phyloP scores from a whole-genome alignment of 2,329 filamentous ascomycete species.

The Hypoxylon sp. region DNA sequence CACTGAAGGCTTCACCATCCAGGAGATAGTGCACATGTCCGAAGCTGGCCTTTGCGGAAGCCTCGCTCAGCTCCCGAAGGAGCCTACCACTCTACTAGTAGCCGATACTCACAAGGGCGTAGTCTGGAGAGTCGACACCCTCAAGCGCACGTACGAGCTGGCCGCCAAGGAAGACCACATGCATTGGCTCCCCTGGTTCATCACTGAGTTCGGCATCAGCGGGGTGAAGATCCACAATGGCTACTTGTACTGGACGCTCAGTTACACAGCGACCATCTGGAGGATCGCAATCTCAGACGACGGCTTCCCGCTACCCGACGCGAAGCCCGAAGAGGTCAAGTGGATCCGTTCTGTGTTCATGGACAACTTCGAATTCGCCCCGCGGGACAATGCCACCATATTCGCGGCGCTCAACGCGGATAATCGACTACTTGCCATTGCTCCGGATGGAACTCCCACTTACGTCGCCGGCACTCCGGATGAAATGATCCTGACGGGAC shows the following conservation, averaged over 20 bases:
- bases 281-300: constrained; percentile 9
- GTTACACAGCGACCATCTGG: constrained; percentile 12
- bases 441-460: background rate
- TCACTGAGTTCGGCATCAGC: constrained; percentile 12
- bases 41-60: constrained; percentile 13
- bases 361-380: constrained; percentile 7
- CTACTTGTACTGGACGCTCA: constrained; percentile 11
- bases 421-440: constrained; percentile 5
- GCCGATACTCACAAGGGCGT: constrained; percentile 8
- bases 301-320: constrained; percentile 2
- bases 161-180: constrained; percentile 11
- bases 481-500: constrained; percentile 1
- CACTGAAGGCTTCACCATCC: constrained; percentile 9
- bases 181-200: constrained; percentile 11
- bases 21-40: constrained; percentile 7
- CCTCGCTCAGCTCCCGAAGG: background rate
- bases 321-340: constrained; percentile 10
- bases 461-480: background rate
- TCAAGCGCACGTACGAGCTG: constrained; percentile 1
- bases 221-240: constrained; percentile 9
- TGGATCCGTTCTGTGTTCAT: constrained; percentile 12
- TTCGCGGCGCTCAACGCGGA: constrained; percentile 8
- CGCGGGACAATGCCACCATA: constrained; percentile 9
- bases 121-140: constrained; percentile 7
- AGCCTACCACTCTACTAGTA: constrained; percentile 3